Evolutionary conservation across 2,329 filamentous ascomycete species (phyloP), one percentile per base, ranked within the genome.

Genomic region (Trichoderma sp.): DNA sequence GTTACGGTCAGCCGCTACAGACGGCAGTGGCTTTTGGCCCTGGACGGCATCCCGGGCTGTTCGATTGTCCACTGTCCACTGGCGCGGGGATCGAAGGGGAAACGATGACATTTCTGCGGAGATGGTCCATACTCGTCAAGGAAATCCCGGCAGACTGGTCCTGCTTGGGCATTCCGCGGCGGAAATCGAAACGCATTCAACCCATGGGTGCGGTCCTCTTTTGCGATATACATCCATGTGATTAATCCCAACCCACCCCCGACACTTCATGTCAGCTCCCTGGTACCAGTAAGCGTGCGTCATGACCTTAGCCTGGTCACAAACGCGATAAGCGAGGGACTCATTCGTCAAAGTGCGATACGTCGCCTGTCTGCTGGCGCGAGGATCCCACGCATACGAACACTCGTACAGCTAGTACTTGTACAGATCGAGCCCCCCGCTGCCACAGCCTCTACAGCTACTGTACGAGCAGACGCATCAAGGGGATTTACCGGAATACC

Each of bases 261-360:
- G 30, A 68, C 63, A 63, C 39, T 53, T 60, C 26, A 58, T 21
- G 36, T 43, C 57, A 67, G 34, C 61, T 72, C 57, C 70, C 51
- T 61, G 57, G 57, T 32, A 34, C 57, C 57, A 47, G 57, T 34
- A 70, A 34, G 66, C n/a, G 39, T 56, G 58, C 36, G 60, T 65
- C 71, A 64, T 70, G 71, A 58, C 28, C 57, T 11, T 65, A 63
- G 73, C 24, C 60, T 26, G 51, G 61, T 57, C 67, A 71, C 73
- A 73, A 57, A 70, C 66, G 71, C 73, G 71, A 73, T 72, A 73
- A 73, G 73, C 71, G 71, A 73, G 71, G 57, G 34, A 26, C 36
- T 58, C 36, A 24, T 60, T 68, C 62, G 30, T 67, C 71, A 60
- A 65, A 53, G 43, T 67, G 57, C 32, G 32, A 53, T 57, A 30